These are phyloP conservation scores for Eragrostis curvula DNA, from an alignment of 176 grass and related monocot genomes.

Conservation along the genomic window DNA sequence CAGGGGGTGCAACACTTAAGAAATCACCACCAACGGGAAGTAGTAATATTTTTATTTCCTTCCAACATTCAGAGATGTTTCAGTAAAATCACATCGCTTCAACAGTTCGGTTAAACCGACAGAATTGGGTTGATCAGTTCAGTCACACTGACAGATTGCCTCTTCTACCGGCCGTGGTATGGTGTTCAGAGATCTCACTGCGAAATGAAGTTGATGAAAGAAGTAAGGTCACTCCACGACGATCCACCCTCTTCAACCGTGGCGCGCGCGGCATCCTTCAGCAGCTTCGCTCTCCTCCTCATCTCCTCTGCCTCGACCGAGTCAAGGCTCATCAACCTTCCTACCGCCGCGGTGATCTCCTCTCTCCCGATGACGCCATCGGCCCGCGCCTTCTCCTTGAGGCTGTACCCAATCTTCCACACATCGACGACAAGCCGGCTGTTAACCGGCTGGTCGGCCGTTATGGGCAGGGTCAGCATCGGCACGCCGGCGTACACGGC, in stretches of 20 bases:
- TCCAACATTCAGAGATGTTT: no score
- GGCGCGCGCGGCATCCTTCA: constrained; percentile 25
- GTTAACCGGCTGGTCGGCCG: constrained; percentile 47
- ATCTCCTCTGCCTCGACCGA: neutral
- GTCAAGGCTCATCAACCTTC: constrained; percentile 38
- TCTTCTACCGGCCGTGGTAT: neutral
- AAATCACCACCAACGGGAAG: no score
- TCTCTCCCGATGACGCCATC: constrained; percentile 27
- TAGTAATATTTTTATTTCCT: no score
- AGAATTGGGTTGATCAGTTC: no score
- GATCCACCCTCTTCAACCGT: constrained; percentile 34
- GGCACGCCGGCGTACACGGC: constrained; percentile 43
- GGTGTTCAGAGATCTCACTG: neutral
- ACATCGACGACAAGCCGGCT: constrained; percentile 41
- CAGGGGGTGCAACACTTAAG: no score
- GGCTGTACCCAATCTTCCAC: constrained; percentile 31
- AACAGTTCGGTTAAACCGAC: no score
- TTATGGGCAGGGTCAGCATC: constrained; percentile 41
- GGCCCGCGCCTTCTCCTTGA: constrained; percentile 26
- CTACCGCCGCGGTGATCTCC: constrained; percentile 25
- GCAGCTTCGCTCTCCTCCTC: constrained; percentile 27
- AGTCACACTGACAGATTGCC: no score
- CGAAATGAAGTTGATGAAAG: constrained; percentile 50
- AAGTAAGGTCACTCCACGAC: constrained; percentile 30
- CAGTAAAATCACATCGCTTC: no score